Percentiles rank a stretch among this genome's conserved stretches.
phyloP scores from a whole-genome alignment of 2,329 filamentous ascomycete species.

The Elsinoe ampelina region DNA sequence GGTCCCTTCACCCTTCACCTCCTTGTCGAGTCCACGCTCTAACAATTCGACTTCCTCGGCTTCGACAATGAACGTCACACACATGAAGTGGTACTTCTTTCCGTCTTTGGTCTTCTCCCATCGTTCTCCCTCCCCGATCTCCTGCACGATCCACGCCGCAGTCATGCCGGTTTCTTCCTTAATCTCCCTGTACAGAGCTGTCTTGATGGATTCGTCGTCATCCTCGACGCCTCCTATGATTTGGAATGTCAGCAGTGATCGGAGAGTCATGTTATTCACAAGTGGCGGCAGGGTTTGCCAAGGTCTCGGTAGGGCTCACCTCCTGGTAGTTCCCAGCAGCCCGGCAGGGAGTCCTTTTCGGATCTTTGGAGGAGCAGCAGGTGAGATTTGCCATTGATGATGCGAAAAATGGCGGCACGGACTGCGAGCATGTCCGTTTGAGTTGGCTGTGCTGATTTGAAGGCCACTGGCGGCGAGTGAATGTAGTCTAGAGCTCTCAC shows the following conservation, averaged over 20 bases:
- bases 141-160: constrained; percentile 23
- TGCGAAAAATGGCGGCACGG: constrained; percentile 17
- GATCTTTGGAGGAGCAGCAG: constrained; percentile 39
- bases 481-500: constrained; percentile 11
- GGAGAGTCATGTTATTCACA: not conserved
- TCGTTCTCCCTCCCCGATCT: constrained; percentile 19
- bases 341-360: constrained; percentile 34
- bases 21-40: not conserved
- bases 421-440: constrained; percentile 15
- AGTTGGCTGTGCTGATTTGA: constrained; percentile 10
- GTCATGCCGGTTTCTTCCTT: constrained; percentile 40
- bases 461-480: constrained; percentile 10
- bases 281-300: not conserved
- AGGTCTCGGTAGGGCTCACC: constrained; percentile 34
- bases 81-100: constrained; percentile 14
- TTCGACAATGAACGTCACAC: constrained; percentile 17
- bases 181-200: constrained; percentile 41
- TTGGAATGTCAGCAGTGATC: not conserved
- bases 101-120: constrained; percentile 15
- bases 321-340: constrained; percentile 42
- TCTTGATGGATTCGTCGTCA: constrained; percentile 34
- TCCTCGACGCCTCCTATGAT: constrained; percentile 12
- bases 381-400: constrained; percentile 17
- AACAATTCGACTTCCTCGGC: constrained; percentile 13
- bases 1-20: constrained; percentile 10